Conservation (phyloP, 129 eudicot genomes). For the Scalesia atractyloides region DNA sequence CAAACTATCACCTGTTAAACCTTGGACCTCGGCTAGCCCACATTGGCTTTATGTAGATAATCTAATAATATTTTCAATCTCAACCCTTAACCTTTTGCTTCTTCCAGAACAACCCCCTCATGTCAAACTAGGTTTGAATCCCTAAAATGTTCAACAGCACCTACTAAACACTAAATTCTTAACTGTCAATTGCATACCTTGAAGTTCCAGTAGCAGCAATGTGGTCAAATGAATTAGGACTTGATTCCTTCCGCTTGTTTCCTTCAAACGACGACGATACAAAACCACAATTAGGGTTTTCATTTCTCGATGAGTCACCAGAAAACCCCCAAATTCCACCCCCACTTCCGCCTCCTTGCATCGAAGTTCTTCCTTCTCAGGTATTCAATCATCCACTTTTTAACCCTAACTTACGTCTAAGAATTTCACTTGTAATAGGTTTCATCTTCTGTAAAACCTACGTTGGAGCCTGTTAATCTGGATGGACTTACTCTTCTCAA, state of each 20-base stretch:
- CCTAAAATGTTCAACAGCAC: too few relatives aligned
- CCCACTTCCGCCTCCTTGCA: slow-evolving; percentile 83
- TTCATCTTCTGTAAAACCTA: slow-evolving; percentile 11
- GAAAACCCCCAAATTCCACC: slow-evolving; percentile 41
- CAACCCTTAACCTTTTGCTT: not conserved
- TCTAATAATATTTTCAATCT: not conserved
- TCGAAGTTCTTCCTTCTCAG: slow-evolving; percentile 73
- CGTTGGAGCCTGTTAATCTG: slow-evolving; percentile 27
- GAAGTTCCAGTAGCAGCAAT: slow-evolving; percentile 21
- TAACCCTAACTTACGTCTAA: not conserved
- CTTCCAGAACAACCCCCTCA: not conserved
- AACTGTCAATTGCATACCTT: not conserved
- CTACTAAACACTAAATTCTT: not conserved
- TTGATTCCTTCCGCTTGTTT: slow-evolving; percentile 55
- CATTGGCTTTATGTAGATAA: too few relatives aligned
- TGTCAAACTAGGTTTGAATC: not conserved
- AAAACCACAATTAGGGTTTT: slow-evolving; percentile 50
- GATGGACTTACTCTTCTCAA: slow-evolving; percentile 76
- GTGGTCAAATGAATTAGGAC: slow-evolving; percentile 39
- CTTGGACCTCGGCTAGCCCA: too few relatives aligned
- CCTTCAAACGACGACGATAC: slow-evolving; percentile 50
- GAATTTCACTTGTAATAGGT: not conserved
- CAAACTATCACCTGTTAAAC: too few relatives aligned
- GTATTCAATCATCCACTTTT: slow-evolving; percentile 22
- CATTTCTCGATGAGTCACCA: slow-evolving; percentile 58